These are phyloP conservation scores for Curvularia eragrostidis DNA, from an alignment of 2,329 filamentous ascomycete species.

Conservation along the genomic window DNA sequence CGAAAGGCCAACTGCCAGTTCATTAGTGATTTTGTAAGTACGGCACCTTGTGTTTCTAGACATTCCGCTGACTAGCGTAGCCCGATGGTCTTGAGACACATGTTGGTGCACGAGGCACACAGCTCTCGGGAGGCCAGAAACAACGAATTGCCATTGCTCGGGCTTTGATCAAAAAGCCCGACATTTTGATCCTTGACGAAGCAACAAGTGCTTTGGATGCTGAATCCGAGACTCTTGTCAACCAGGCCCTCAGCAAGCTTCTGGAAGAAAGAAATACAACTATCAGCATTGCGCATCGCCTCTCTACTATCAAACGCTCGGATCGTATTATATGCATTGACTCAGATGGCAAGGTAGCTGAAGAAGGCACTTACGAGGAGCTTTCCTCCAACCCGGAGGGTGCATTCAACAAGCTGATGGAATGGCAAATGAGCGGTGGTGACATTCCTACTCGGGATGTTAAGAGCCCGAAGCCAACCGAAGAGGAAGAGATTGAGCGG, in stretches of 20 bases:
- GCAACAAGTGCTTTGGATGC: constrained; percentile 93
- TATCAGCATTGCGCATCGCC: constrained; percentile 93
- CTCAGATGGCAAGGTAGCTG: constrained; percentile 84
- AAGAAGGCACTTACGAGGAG: constrained; percentile 82
- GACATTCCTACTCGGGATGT: constrained; percentile 55
- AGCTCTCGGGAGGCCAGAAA: constrained; percentile 95
- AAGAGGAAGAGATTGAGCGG: constrained; percentile 59
- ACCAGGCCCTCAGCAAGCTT: constrained; percentile 81
- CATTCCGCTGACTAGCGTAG: constrained; percentile 46
- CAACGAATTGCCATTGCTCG: constrained; percentile 97
- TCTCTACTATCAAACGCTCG: constrained; percentile 95
- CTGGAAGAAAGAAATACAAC: constrained; percentile 91
- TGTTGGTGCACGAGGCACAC: constrained; percentile 89
- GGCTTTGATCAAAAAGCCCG: constrained; percentile 91
- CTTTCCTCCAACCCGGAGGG: constrained; percentile 76
- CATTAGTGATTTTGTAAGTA: constrained; percentile 83
- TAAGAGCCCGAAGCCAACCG: constrained; percentile 49
- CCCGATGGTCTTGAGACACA: constrained; percentile 94
- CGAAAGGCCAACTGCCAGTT: constrained; percentile 95
- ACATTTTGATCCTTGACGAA: constrained; percentile 96
- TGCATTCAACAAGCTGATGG: constrained; percentile 95
- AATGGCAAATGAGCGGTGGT: constrained; percentile 95
- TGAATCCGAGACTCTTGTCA: constrained; percentile 95
- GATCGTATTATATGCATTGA: constrained; percentile 94
- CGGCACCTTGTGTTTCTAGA: neutral